Evolutionary conservation across 2,329 filamentous ascomycete genomes (phyloP), one percentile per base, ranked within the genome.

Genomic region (Hypoxylon sp.): DNA sequence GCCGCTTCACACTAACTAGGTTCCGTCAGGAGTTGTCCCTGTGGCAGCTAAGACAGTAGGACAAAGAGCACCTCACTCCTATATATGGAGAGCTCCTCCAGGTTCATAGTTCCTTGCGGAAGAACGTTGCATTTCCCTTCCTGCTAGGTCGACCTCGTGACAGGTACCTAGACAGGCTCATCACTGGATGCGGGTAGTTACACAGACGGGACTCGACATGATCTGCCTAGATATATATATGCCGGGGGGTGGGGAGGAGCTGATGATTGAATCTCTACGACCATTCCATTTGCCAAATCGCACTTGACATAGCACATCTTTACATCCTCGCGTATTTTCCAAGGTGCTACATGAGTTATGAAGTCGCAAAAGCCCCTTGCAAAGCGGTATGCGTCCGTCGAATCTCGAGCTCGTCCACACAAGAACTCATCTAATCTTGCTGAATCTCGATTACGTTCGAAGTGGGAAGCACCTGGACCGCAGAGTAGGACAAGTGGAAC

Each of bases 151-250:
- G n/a, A n/a, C n/a, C n/a, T n/a, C n/a, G n/a, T n/a, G n/a, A n/a
- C n/a, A n/a, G n/a, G n/a, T n/a, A n/a, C n/a, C n/a, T n/a, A n/a
- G n/a, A n/a, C n/a, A n/a, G n/a, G 32, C 42, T 49, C 32, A 16
- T n/a, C 16, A 9, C 12, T 18, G 22, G 32, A 38, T 56, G 28
- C 16, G n/a, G 18, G 7, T 16, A 54, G 60, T 63, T 28, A n/a
- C 52, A 62, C 59, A 26, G 33, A 57, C 52, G 60, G 60, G 53
- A 57, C 18, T 57, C 60, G 32, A 53, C 60, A 63, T 63, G 30
- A 64, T 64, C 54, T 64, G 49, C 26, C 30, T 53, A 40, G 44
- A 26, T 18, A 32, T 38, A 16, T 38, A 8, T 40, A 18, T 40
- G n/a, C 36, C n/a, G 36, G 33, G 22, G 28, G n/a, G n/a, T n/a